Base-by-base conservation (phyloP, 768 basidiomycete genomes). In the Tulasnella sp. region DNA sequence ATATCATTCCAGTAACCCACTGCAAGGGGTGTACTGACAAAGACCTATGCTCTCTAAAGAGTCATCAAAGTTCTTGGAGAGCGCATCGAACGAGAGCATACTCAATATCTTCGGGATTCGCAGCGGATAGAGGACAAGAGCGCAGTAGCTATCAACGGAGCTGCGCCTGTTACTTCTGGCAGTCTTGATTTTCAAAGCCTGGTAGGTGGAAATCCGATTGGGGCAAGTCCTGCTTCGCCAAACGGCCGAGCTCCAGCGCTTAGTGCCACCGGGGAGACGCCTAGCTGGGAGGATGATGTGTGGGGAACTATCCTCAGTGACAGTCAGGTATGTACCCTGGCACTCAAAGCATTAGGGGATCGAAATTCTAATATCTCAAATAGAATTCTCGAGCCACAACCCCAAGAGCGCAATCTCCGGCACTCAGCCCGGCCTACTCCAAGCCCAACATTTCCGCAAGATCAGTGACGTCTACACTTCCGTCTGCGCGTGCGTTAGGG, bases 81-180 rank as follows among this genome's bases (percentile, higher is more conserved):
- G 25, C 83, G 94, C 7, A 93, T 99, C 9, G 91, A 97, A 71
- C 80, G 80, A 64, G 96, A 98, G 69, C 96, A 98, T 64, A 76
- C 84, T 60, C 87, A 92, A 66, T 94, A 92, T 69, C 75, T 99
- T 8, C 83, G 90, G 41, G 96, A 98, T 68, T 87, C 92, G 1
- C 91, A 92, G 64, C 79, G 93, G 29, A 75, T 93, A 21, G 92
- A 96, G 67, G 88, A 92, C 67, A 82, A 77, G 25, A 85, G 82
- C 43, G 73, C 77, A 1, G 71, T 76, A 2, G 70, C 77, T 2
- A 62, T 69, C 17, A 75, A 78, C 65, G 65, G 66, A 62, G 68
- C 68, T 64, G 68, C 22, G 64, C 69, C 22, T 53, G 68, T 63
- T 63, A 68, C 57, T 68, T 29, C 76, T 42, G 76, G 77, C 0